These are phyloP conservation scores for Piper longum DNA, from an alignment of 164 flowering plant genomes.

Conservation along the genomic window DNA sequence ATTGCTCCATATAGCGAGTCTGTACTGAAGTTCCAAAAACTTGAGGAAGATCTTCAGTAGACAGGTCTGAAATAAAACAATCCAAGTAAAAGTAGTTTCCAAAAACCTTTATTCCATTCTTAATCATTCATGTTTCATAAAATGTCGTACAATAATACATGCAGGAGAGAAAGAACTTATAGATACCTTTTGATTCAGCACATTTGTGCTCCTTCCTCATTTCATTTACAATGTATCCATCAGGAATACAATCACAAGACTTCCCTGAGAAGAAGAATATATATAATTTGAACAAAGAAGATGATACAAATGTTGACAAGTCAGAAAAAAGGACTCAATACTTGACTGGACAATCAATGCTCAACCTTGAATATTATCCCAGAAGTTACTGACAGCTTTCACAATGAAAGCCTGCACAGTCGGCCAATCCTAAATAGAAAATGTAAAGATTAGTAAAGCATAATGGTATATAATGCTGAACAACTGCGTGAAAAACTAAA, in stretches of 20 bases:
- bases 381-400: constrained; percentile 32
- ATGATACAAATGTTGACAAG: neutral
- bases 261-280: constrained; percentile 2
- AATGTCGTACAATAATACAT: neutral
- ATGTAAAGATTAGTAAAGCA: too few relatives aligned
- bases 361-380: constrained; percentile 39
- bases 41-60: constrained; percentile 13
- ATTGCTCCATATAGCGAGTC: neutral
- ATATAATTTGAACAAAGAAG: neutral
- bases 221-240: neutral
- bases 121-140: neutral
- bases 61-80: constrained; percentile 8
- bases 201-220: neutral
- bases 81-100: neutral
- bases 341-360: neutral
- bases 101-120: neutral
- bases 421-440: constrained; percentile 56
- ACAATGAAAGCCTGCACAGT: constrained; percentile 49
- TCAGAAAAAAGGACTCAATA: neutral
- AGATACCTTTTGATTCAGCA: neutral
- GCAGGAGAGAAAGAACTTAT: neutral
- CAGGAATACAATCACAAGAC: constrained; percentile 1
- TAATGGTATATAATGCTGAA: neutral
- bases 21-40: constrained; percentile 13
- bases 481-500: neutral